A percentile compares a stretch with the other conserved stretches of the same genome.
These are phyloP conservation scores for Phytophthora quininea DNA, from an alignment of 352 stramenopile genomes.

Conservation along the genomic window DNA sequence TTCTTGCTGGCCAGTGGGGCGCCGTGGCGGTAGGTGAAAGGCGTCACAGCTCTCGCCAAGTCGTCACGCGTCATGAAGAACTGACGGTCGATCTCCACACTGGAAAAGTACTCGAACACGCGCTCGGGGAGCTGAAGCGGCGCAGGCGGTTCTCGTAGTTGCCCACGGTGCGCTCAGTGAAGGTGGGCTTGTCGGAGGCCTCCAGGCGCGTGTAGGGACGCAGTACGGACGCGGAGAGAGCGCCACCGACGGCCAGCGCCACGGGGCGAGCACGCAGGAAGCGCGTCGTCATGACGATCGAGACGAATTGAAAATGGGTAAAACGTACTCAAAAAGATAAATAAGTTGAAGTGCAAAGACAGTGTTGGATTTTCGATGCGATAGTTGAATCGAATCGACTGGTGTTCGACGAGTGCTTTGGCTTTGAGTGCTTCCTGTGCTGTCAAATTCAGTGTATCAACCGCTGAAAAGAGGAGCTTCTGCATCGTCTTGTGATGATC, in stretches of 20 bases:
- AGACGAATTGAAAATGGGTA: neutral
- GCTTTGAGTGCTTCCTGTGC: no score
- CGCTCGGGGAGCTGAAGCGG: conserved; percentile 84
- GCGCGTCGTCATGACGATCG: conserved; percentile 31
- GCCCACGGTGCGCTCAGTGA: conserved; percentile 81
- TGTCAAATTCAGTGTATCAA: no score
- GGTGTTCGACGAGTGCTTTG: no score
- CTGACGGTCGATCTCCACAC: conserved; percentile 79
- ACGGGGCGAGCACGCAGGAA: conserved; percentile 23
- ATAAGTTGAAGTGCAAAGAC: neutral
- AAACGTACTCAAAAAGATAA: neutral
- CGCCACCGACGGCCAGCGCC: conserved; percentile 13
- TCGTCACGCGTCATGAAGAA: conserved; percentile 87
- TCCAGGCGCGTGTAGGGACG: conserved; percentile 24
- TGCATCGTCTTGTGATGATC: no score
- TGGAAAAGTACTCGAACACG: conserved; percentile 92
- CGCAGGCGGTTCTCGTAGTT: conserved; percentile 91
- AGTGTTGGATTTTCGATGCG: no score
- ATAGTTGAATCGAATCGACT: no score
- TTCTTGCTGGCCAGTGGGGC: conserved; percentile 81
- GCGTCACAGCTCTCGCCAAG: conserved; percentile 82
- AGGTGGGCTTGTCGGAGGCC: conserved; percentile 46
- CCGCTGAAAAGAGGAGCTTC: no score
- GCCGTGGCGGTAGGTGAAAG: conserved; percentile 80
- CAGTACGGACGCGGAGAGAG: conserved; percentile 13